These are phyloP conservation scores for Fusarium caatingaense DNA, from an alignment of 2,329 filamentous ascomycete genomes.

Conservation along the genomic window DNA sequence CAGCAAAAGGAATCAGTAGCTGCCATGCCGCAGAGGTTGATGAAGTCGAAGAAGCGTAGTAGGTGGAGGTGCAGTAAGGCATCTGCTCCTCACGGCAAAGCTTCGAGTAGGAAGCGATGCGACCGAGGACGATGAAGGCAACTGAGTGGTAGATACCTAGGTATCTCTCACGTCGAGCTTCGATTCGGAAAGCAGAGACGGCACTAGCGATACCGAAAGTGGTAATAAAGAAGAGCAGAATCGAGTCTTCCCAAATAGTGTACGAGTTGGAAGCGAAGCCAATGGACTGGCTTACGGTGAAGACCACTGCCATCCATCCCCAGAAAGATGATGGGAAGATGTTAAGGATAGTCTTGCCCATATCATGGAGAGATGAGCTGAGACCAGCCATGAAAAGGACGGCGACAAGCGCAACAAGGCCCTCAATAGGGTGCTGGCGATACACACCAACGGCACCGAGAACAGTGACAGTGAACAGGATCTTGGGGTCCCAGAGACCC, in stretches of 20 bases:
- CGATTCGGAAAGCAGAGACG: slow-evolving; percentile 79
- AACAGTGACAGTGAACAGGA: slow-evolving; percentile 48
- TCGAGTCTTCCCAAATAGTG: slow-evolving; percentile 98
- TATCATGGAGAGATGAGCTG: slow-evolving; percentile 56
- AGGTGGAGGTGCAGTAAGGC: slow-evolving; percentile 94
- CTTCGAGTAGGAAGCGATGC: slow-evolving; percentile 86
- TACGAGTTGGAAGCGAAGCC: slow-evolving; percentile 98
- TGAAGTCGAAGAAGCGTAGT: slow-evolving; percentile 90
- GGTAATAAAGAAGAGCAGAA: slow-evolving; percentile 88
- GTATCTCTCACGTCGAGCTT: slow-evolving; percentile 73
- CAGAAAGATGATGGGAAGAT: slow-evolving; percentile 80
- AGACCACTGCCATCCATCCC: slow-evolving; percentile 86
- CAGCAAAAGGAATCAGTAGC: slow-evolving; percentile 79
- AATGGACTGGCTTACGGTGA: slow-evolving; percentile 87
- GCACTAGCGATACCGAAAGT: slow-evolving; percentile 86
- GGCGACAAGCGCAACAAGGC: slow-evolving; percentile 55
- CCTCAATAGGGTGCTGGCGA: slow-evolving; percentile 49
- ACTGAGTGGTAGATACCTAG: slow-evolving; percentile 87
- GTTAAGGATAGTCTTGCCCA: slow-evolving; percentile 59
- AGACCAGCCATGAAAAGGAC: slow-evolving; percentile 56
- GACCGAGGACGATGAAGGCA: slow-evolving; percentile 81
- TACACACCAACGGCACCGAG: slow-evolving; percentile 49
- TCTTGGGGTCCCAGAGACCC: slow-evolving; percentile 52
- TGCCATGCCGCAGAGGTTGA: slow-evolving; percentile 96
- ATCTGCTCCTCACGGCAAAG: slow-evolving; percentile 98